Base-by-base conservation (phyloP, 1,139 yeast genomes). In the Pichia sp. region DNA sequence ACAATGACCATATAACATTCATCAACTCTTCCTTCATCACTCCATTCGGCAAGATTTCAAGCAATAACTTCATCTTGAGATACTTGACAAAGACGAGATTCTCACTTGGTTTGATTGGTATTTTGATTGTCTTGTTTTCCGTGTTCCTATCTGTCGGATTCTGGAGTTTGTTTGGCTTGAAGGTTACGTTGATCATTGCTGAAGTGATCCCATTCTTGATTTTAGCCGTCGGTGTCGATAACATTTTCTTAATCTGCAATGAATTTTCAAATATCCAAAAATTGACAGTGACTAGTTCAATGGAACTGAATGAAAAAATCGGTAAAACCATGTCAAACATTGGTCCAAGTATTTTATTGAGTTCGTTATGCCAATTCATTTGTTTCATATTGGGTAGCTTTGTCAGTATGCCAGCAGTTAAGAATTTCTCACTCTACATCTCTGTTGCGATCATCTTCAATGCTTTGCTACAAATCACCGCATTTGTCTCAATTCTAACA, bases 141-240 rank as follows among this genome's bases (percentile, higher is more conserved):
- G 96, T 91, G 0, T 66, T 80, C 0, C 76, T 95, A 1, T 80
- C 97, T 0, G 87, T 90, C 1, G 97, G 97, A 0, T 58, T 87
- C n/a, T 85, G 88, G 64, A 76, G 96, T 9, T 60, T 79, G 11
- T 54, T 85, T 18, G 95, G 95, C 0, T 67, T 91, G 44, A 88
- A 86, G 59, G 87, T 96, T 0, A 93, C 98, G 0, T 71, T 93
- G 35, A 91, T 93, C 54, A 89, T 93, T 54, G 97, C 98, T 1
- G 98, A 93, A 62, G 98, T 93, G 4, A 93, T 93, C 38, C 98
- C 98, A n/a, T 93, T 93, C 60, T 69, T 93, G 59, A 85, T 93
- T 6, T 72, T 93, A 52, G 99, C 99, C 0, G 83, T 93, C 48
- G 99, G 99, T 15, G 93, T 93, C 24, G 99, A 93, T 66, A 93